Base-by-base conservation (phyloP, 768 basidiomycete genomes). In the Pulveroboletus frians region DNA sequence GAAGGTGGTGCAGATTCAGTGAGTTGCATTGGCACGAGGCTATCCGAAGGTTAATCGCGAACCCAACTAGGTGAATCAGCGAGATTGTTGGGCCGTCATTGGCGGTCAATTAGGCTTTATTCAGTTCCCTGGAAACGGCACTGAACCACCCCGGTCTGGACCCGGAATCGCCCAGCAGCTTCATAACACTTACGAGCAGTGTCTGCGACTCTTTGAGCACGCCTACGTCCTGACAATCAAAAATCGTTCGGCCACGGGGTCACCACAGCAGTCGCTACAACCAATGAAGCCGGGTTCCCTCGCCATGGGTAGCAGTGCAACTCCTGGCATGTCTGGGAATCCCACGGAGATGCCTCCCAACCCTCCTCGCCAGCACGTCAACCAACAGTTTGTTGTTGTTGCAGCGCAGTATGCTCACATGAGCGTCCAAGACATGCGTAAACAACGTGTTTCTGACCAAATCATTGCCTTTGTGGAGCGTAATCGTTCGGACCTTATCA, bases 21-120 rank as follows among this genome's bases (percentile, higher is more conserved):
- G 58, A 58, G 71, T 68, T 32, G 31, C 40, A 23, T 50, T 27
- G 20, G 17, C 27, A 27, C 27, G n/a, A 41, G 14, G 21, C 13
- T 47, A 50, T 35, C 13, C 17, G 20, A 31, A 39, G 29, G 42
- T 18, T 59, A 59, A 56, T 44, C 20, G 34, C 49, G 38, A 37
- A 38, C 39, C 20, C 34, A 36, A 53, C n/a, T 46, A 85, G 83
- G 77, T 84, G 11, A 69, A 70, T 21, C 66, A 69, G 49, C 74
- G 76, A 40, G 84, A 85, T 30, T 52, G 73, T 50, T 88, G 86
- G 87, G 58, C 76, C 14, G 69, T 83, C 39, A 78, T 89, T 48
- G 87, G 78, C 15, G 86, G 76, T n/a, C 76, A 75, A 20, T 71
- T 89, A 65, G 82, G 80, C 15, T 79, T 83, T 57, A 74, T 82